phyloP scores from a whole-genome alignment of 768 basidiomycete genomes.

The Neoboletus brunneissimus region DNA sequence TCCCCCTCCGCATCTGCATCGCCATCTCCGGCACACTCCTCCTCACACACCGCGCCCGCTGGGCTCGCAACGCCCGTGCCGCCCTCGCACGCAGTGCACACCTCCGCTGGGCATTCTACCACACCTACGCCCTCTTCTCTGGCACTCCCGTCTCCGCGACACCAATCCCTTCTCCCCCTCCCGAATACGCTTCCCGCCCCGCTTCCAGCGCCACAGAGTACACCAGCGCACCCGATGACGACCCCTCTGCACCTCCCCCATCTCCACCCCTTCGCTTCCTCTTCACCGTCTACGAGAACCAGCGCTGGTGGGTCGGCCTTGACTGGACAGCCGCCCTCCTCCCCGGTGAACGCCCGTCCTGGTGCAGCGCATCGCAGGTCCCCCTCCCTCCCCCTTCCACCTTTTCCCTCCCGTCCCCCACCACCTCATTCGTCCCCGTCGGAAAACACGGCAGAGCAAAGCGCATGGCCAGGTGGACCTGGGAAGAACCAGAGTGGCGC shows the following conservation, averaged over 20 bases:
- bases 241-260: conserved; percentile 17
- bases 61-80: conserved; percentile 53
- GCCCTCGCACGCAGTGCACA: conserved; percentile 64
- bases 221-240: conserved; percentile 13
- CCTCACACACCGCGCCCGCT: conserved; percentile 66
- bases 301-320: conserved; percentile 96
- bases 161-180: conserved; percentile 32
- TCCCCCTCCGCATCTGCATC: conserved; percentile 60
- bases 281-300: conserved; percentile 91
- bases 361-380: conserved; percentile 61
- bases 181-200: conserved; percentile 29
- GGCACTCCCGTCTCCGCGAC: conserved; percentile 51
- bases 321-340: conserved; percentile 95
- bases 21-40: conserved; percentile 57
- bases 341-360: conserved; percentile 86
- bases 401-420: conserved; percentile 63
- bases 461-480: conserved; percentile 79
- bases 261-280: conserved; percentile 60
- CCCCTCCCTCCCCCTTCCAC: conserved; percentile 67
- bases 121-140: conserved; percentile 48
- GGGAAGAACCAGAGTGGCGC: conserved; percentile 91
- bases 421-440: conserved; percentile 53
- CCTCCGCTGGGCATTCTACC: conserved; percentile 61
- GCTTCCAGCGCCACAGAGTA: conserved; percentile 18
- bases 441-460: conserved; percentile 52